Evolutionary conservation across 768 basidiomycete genomes (phyloP), one percentile per base, ranked within the genome.

Genomic region (Hypholoma sublateritium): DNA sequence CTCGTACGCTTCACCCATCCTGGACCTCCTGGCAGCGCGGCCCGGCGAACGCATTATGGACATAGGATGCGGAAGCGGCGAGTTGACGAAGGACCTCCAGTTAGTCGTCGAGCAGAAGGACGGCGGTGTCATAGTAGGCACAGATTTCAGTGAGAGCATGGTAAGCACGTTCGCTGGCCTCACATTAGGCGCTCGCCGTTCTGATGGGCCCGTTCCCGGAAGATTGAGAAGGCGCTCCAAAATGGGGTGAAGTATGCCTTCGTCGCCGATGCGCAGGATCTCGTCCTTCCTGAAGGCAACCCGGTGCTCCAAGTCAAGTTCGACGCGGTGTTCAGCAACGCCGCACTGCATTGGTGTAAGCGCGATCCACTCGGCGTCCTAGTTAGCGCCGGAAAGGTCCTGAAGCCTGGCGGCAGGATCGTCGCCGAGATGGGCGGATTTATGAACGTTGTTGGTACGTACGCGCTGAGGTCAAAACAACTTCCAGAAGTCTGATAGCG

Each of bases 341-440:
- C 93, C 0, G 78, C 81, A 3, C 66, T 95, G 59, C 93, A 95
- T 64, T 95, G 92, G 93, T 94, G 91, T 71, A 93, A 91, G 69
- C 72, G 74, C 4, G 77, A 88, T 62, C 93, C 93, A 0, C 68
- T 64, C 1, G 85, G 82, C 1, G 91, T 93, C 8, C 67, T 93
- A 9, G 70, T 77, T 13, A 79, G 84, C 48, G 79, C 81, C n/a
- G 81, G 80, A 64, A 76, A 72, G 44, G 70, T 88, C 9, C 72
- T 94, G 53, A 91, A 84, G 62, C 79, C 77, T 1, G 88, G 88
- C 0, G 92, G 91, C 1, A 75, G 87, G 19, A 82, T 93, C 45
- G 85, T 85, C 0, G 85, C 79, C 21, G 93, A 94, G 68, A 85
- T 92, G 80, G 88, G 91, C 13, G 89, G 88, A 0, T 87, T 84